Base-by-base conservation (phyloP, 2,329 filamentous ascomycete species). In the Cladosporium velox region DNA sequence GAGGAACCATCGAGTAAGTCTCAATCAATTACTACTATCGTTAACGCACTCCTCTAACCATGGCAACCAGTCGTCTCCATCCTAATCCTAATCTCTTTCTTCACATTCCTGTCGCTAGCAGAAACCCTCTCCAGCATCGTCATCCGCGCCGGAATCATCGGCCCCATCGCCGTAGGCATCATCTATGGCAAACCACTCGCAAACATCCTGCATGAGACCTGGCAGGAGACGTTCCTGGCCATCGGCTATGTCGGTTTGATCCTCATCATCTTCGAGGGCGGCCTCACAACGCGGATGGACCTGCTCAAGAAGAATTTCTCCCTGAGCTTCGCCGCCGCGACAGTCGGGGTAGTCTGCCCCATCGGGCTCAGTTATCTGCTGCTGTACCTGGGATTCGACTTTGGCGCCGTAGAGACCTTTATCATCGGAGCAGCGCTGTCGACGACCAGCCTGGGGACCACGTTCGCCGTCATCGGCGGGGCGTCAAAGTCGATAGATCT, bases 241-340 rank as follows among this genome's bases (percentile, higher is more conserved):
- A 68, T 84, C 26, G 82, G 82, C 24, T 84, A 84, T 69, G 73
- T 84, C 21, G 82, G 82, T 1, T 71, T 84, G 54, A 80, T 84
- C 55, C 71, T 84, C 47, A 83, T 84, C 65, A 83, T 84, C 49
- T 84, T 84, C 65, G 80, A 84, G 74, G 83, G 82, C n/a, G 82
- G 82, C 0, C 73, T 84, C 18, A 78, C 79, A 11, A 76, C 82
- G 34, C 79, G 81, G 0, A 70, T 84, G 3, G 82, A 83, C 68
- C 75, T 84, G 1, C 74, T 84, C 11, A 79, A 79, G 69, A 75
- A 78, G 35, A 83, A 83, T 65, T 77, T 84, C 52, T 18, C 78
- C 3, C 73, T 82, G 35, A 82, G 79, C 67, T 70, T 79, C 28
- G 51, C 79, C 3, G 80, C 77, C 3, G 82, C 82, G 2, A 72